Evolutionary conservation across 1,284 basidiomycete species (phyloP), one percentile per base, ranked within the genome.

Genomic region (Chalciporus piperatoides): DNA sequence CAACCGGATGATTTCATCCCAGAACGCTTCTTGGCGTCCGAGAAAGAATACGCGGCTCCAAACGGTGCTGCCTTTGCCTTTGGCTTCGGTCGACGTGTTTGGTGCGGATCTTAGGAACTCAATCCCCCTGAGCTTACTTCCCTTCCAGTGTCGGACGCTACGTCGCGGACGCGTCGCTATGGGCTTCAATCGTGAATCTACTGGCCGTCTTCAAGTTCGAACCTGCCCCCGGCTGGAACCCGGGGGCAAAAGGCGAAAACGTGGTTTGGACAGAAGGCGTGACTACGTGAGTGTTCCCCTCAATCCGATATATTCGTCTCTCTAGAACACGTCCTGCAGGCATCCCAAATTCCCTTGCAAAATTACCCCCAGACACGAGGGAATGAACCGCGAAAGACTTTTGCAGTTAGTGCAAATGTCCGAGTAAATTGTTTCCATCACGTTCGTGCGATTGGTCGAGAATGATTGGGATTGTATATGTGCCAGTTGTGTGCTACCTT

Each of bases 21-120:
- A 6, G 67, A 69, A 17, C 61, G 74, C 15, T 76, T 74, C 54
- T 39, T 65, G 33, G 61, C 69, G 2, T 28, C 53, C 4, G 30
- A 35, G 8, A 30, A 42, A 5, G 28, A 5, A 11, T 14, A 15
- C 12, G 17, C 9, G 6, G 25, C 33, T 27, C 27, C 2, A 25
- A 71, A 72, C 51, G 68, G 68, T 14, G 58, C 61, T 24, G 56
- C 48, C 2, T 69, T 70, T 48, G 57, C 62, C 1, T 75, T 72
- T 57, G 75, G 74, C 2, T 78, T 73, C 49, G 76, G 76, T 15
- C 60, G 68, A 30, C 64, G 74, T 19, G 62, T 70, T 68, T 48
- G 70, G 72, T 72, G 54, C 10, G 55, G 36, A 19, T 23, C 21
- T 23, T 23, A 5, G 21, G 21, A 23, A 23, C 21, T 23, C 21